phyloP scores from a whole-genome alignment of 805 yeast species.

The Yarrowia sp. region DNA sequence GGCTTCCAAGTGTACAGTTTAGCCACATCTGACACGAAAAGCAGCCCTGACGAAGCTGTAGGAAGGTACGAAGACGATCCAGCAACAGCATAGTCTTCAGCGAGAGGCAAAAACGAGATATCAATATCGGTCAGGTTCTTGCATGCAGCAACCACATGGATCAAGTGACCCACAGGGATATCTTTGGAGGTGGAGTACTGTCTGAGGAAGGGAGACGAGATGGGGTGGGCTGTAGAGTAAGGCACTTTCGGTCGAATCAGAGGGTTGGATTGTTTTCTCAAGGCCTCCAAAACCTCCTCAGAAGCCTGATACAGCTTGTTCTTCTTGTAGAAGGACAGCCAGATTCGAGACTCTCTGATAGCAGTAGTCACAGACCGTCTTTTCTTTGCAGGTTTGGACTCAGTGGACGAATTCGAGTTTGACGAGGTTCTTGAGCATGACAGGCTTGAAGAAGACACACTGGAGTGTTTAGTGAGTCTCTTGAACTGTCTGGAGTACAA shows the following conservation, averaged over 20 bases:
- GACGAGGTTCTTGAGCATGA: background rate
- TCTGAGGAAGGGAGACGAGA: constrained; percentile 47
- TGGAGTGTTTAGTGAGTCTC: background rate
- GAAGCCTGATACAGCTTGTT: constrained; percentile 8
- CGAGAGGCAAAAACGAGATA: constrained; percentile 60
- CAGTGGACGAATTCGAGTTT: background rate
- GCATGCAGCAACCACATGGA: constrained; percentile 69
- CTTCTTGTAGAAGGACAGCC: constrained; percentile 4
- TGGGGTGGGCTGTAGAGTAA: constrained; percentile 30
- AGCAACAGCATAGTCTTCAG: constrained; percentile 56
- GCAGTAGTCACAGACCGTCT: background rate
- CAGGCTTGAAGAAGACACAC: background rate
- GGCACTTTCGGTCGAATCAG: background rate
- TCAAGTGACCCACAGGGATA: constrained; percentile 70
- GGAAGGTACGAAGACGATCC: constrained; percentile 13
- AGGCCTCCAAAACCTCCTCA: background rate
- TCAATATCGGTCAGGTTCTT: constrained; percentile 56
- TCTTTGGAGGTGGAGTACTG: constrained; percentile 70
- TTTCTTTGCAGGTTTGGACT: background rate
- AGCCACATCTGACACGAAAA: constrained; percentile 43
- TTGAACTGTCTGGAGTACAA: constrained; percentile 45
- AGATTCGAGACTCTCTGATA: background rate
- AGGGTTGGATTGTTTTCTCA: background rate
- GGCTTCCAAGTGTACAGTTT: constrained; percentile 36
- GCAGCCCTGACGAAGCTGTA: constrained; percentile 26